Evolutionary conservation across 768 basidiomycete species (phyloP).

Genomic region (Kwoniella newhampshirensis): DNA sequence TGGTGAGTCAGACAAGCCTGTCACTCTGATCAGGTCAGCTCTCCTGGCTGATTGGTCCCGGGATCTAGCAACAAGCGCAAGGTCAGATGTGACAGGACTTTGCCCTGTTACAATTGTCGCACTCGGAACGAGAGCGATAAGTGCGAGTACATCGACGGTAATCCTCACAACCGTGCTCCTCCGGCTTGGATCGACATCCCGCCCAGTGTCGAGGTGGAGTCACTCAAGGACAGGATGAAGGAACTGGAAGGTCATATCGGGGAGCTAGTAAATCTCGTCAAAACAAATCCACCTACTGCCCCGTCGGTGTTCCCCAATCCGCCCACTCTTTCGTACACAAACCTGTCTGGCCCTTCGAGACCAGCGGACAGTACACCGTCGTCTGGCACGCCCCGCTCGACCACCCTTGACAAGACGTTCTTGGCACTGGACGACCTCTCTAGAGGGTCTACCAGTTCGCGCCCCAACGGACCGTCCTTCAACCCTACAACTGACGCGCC

Average conservation of each 20-base stretch:
- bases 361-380: neutral
- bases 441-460: too few relatives aligned
- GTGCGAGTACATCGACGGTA: conserved; percentile 10
- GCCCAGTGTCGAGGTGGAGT: neutral
- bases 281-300: neutral
- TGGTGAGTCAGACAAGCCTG: conserved; percentile 1
- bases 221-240: conserved; percentile 3
- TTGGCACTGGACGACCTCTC: conserved; percentile 8
- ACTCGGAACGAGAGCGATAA: conserved; percentile 1
- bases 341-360: neutral
- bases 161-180: neutral
- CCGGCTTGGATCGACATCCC: neutral
- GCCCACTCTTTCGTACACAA: neutral
- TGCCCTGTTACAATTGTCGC: conserved; percentile 9
- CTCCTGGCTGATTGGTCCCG: neutral
- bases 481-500: neutral
- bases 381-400: neutral
- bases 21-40: neutral
- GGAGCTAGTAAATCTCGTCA: conserved; percentile 2
- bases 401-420: conserved; percentile 1
- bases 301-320: neutral
- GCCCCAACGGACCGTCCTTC: neutral
- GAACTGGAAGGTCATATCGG: conserved; percentile 6
- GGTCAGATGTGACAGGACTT: conserved; percentile 12
- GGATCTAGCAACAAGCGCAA: conserved; percentile 7